These are phyloP conservation scores for Jamesozyma gamospora DNA, from an alignment of 805 yeast genomes.

Conservation along the genomic window DNA sequence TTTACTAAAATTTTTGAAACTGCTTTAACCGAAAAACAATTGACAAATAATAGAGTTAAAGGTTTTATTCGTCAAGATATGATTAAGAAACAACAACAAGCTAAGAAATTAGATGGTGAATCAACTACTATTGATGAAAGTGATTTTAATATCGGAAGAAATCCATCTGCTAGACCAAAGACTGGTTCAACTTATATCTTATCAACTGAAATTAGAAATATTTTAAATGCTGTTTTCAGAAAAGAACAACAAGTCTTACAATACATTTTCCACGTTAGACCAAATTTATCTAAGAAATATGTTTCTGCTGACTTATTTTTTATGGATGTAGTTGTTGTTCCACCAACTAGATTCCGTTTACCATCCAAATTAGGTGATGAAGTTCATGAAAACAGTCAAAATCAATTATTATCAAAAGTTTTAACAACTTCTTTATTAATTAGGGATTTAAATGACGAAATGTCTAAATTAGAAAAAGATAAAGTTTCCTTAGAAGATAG, in stretches of 20 bases:
- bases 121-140: constrained; percentile 14
- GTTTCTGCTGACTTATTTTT: constrained; percentile 77
- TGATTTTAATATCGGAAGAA: constrained; percentile 28
- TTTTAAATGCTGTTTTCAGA: constrained; percentile 63
- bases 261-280: constrained; percentile 75
- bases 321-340: constrained; percentile 79
- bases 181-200: constrained; percentile 77
- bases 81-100: constrained; percentile 36
- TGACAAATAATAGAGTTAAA: constrained; percentile 69
- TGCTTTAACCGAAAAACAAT: constrained; percentile 72
- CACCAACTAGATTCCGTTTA: constrained; percentile 91
- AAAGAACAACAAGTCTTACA: constrained; percentile 61
- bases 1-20: constrained; percentile 85
- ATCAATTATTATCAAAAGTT: constrained; percentile 73
- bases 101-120: constrained; percentile 22
- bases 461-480: constrained; percentile 51
- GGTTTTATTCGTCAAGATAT: constrained; percentile 68
- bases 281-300: constrained; percentile 37
- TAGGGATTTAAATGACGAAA: constrained; percentile 81
- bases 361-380: constrained; percentile 97
- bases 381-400: constrained; percentile 88
- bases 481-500: constrained; percentile 58
- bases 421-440: constrained; percentile 72
- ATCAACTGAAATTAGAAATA: constrained; percentile 78
- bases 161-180: constrained; percentile 47